Conservation (phyloP, 2,329 filamentous ascomycete genomes). For the Aspergillus sp. region DNA sequence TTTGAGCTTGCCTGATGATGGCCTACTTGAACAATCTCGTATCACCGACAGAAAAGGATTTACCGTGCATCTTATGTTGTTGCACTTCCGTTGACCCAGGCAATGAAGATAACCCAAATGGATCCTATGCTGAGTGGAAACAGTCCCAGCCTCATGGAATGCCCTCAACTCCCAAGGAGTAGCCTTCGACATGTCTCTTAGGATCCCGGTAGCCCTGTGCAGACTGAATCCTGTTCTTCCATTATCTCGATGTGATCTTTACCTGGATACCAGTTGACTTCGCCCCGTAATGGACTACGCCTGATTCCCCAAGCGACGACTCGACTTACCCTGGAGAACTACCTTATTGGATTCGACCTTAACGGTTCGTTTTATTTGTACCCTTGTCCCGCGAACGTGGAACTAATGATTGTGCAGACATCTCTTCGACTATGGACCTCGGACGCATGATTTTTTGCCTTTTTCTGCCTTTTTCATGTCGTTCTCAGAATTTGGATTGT, state of each 20-base stretch:
- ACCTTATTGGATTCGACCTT: neutral
- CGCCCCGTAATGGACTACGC: constrained; percentile 8
- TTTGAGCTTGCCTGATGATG: constrained; percentile 1
- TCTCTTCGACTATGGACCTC: constrained; percentile 12
- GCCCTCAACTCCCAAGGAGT: neutral
- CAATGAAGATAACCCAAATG: neutral
- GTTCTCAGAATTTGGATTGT: constrained; percentile 19
- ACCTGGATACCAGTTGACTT: neutral
- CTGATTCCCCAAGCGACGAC: neutral
- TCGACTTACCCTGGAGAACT: neutral
- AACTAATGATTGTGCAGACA: constrained; percentile 4
- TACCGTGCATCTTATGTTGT: constrained; percentile 12
- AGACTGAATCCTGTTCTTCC: neutral
- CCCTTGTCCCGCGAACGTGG: neutral
- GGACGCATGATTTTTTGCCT: constrained; percentile 19
- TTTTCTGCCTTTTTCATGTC: constrained; percentile 14
- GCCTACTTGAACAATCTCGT: neutral
- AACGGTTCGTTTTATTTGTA: constrained; percentile 5
- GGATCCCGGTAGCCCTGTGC: neutral
- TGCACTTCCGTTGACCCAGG: constrained; percentile 7
- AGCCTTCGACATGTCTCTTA: neutral
- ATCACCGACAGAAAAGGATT: neutral
- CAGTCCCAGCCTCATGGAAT: constrained; percentile 4
- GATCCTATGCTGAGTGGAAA: constrained; percentile 6
- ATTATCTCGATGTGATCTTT: neutral